phyloP scores from a whole-genome alignment of 306 rosid genomes.

The Lathyrus sativus region DNA sequence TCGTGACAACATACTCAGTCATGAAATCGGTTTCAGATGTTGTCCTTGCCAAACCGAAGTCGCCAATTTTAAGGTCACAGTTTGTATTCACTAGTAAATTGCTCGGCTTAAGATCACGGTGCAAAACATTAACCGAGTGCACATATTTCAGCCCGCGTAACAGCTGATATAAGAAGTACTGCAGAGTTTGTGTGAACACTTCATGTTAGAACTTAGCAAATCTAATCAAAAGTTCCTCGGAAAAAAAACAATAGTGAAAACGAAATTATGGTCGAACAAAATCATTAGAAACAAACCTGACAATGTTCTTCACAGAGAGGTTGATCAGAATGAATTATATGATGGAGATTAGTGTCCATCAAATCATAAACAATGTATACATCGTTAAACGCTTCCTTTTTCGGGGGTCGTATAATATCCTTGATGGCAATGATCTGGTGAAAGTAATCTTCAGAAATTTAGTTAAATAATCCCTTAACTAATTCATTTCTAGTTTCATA shows the following conservation, averaged over 20 bases:
- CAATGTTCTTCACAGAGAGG: conserved; percentile 50
- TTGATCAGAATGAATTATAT: conserved; percentile 55
- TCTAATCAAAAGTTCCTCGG: not conserved
- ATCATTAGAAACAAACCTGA: conserved; percentile 49
- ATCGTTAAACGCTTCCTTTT: conserved; percentile 47
- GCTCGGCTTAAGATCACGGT: conserved; percentile 99
- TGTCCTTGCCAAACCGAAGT: conserved; percentile 93
- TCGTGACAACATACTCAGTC: conserved; percentile 51
- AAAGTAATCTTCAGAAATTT: not conserved
- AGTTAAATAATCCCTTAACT: not conserved
- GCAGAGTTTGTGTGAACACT: conserved; percentile 23
- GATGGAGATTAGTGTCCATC: conserved; percentile 64
- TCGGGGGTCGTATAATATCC: conserved; percentile 51
- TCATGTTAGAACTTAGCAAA: not conserved
- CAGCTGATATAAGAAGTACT: conserved; percentile 59
- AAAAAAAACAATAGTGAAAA: conserved; percentile 2
- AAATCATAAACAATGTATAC: conserved; percentile 53
- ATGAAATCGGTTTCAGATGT: conserved; percentile 48
- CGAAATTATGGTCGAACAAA: conserved; percentile 8
- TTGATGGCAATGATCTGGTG: conserved; percentile 53
- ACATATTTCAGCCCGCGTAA: conserved; percentile 55
- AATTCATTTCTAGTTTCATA: not conserved
- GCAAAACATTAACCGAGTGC: conserved; percentile 81
- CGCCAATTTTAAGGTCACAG: conserved; percentile 62
- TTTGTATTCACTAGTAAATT: conserved; percentile 81